Base-by-base conservation (phyloP, 345 rosid species). In the Eucalyptus globulus region DNA sequence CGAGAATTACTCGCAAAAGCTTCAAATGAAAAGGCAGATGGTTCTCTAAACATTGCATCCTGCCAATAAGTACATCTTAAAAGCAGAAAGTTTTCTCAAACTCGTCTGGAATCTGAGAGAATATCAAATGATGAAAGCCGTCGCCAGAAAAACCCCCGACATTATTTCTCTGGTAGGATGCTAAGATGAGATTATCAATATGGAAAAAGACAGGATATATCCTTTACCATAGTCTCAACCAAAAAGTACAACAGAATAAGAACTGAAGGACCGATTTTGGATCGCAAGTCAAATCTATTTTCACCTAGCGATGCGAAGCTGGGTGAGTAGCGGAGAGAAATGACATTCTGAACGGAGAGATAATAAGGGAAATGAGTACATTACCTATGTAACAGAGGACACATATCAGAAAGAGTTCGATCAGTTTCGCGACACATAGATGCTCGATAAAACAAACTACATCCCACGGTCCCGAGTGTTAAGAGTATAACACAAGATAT, bases 401-500 rank as follows among this genome's bases (percentile, higher is more conserved):
- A 62, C 93, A 88, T 76, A 94, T 95, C 92, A 94, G 34, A 60
- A 94, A 44, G 43, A 97, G 91, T 89, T 94, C 95, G 37, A 93
- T 90, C 87, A 96, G 92, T 89, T 96, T 92, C 67, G 94, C 72
- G 90, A 96, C 87, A 56, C 99, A 94, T 24, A 95, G 90, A 90
- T 95, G 95, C 92, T 97, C 97, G 16, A 97, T 91, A 91, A 97
- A 97, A 92, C 98, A 96, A 29, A 92, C 29, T 43, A 94, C 62
- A 87, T 97, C 96, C 98, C 97, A 95, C 56, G 95, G 93, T 47
- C 98, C 96, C 7, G 93, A n/a, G n/a, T n/a, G n/a, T n/a, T n/a
- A n/a, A n/a, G n/a, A n/a, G n/a, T n/a, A n/a, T n/a, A n/a, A n/a
- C n/a, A n/a, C n/a, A n/a, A n/a, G n/a, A n/a, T n/a, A n/a, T n/a